phyloP scores from a whole-genome alignment of 352 stramenopile species.

The Saprolegnia diclina region DNA sequence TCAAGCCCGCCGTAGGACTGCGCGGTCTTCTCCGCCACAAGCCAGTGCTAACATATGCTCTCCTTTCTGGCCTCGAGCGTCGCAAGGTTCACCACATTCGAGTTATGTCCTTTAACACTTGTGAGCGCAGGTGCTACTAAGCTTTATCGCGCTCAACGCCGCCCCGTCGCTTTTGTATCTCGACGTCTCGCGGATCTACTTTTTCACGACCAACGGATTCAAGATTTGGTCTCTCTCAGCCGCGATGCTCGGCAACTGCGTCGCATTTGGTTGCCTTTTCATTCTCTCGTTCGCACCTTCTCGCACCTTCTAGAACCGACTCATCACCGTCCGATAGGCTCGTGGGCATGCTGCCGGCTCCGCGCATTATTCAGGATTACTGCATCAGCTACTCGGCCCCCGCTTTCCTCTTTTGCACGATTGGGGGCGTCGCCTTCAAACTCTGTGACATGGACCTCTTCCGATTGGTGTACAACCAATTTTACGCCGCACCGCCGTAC shows the following conservation, averaged over 20 bases:
- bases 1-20: conserved; percentile 1
- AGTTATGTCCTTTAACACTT: not conserved
- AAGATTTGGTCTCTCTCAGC: conserved; percentile 15
- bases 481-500: conserved; percentile 22
- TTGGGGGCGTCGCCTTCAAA: not conserved
- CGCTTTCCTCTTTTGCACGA: not conserved
- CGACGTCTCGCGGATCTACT: conserved; percentile 21
- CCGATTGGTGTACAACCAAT: conserved; percentile 10
- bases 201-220: conserved; percentile 13
- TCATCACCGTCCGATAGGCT: not conserved
- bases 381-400: conserved; percentile 8
- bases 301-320: not conserved
- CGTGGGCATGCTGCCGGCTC: not conserved
- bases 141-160: conserved; percentile 8
- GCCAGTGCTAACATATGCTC: conserved; percentile 1
- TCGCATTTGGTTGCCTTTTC: conserved; percentile 1
- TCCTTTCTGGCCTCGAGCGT: conserved; percentile 4
- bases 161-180: conserved; percentile 12
- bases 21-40: not conserved
- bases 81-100: not conserved
- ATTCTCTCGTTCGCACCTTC: not conserved
- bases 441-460: not conserved
- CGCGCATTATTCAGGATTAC: not conserved
- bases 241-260: conserved; percentile 2
- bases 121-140: conserved; percentile 1